phyloP scores from a whole-genome alignment of 345 rosid species.

The Heritiera littoralis region DNA sequence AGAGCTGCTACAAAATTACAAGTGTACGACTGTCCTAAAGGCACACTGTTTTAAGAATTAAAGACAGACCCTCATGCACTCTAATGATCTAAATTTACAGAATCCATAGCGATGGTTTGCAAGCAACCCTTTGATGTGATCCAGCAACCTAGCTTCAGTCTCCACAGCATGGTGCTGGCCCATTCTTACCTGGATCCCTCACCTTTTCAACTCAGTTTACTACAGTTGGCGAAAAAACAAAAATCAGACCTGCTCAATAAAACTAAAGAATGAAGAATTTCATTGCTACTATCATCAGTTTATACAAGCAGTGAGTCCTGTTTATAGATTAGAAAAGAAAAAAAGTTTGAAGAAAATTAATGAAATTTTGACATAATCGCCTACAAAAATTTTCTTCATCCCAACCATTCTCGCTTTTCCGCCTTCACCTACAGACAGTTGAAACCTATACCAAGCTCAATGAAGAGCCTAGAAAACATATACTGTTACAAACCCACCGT shows the following conservation, averaged over 20 bases:
- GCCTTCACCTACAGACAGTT: background rate
- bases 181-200: background rate
- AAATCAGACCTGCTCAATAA: background rate
- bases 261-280: background rate
- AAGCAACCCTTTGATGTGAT: background rate
- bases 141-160: too few species aligned
- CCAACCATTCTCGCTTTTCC: background rate
- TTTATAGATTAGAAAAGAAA: background rate
- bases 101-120: too few species aligned
- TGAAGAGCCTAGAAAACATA: background rate
- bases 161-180: background rate
- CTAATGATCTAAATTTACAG: too few species aligned
- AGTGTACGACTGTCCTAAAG: too few species aligned
- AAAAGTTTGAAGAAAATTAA: background rate
- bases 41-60: too few species aligned
- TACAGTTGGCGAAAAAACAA: background rate
- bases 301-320: background rate
- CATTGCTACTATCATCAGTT: background rate
- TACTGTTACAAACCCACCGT: background rate
- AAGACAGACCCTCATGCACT: too few species aligned
- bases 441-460: background rate
- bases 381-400: background rate
- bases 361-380: background rate
- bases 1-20: too few species aligned
- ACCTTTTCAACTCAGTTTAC: background rate